Conservation (phyloP, 2,329 filamentous ascomycete species). For the Plectosphaerella cucumerina region DNA sequence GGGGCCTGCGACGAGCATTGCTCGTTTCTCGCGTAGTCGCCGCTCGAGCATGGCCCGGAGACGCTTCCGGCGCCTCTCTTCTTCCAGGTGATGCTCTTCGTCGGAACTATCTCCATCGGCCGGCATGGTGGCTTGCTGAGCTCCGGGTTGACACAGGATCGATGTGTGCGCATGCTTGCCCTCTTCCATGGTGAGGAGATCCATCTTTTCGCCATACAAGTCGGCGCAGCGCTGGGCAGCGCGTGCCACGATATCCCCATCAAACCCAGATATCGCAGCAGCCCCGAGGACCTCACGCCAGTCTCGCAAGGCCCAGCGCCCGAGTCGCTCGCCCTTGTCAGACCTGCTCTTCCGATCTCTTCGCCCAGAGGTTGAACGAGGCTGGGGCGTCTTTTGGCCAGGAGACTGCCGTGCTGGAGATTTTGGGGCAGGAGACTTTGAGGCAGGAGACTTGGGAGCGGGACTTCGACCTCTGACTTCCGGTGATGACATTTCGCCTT, state of each 20-base stretch:
- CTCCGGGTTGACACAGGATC: background rate
- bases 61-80: background rate
- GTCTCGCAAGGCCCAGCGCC: conserved; percentile 53
- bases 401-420: no score
- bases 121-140: conserved; percentile 8
- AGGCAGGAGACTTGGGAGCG: no score
- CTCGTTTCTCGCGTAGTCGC: background rate
- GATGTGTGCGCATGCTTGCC: background rate
- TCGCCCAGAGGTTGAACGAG: no score
- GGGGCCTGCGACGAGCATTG: background rate
- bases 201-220: conserved; percentile 71
- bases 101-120: background rate
- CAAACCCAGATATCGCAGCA: conserved; percentile 70
- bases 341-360: background rate
- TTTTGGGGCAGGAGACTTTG: no score
- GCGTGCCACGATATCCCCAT: conserved; percentile 59
- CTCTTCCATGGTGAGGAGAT: conserved; percentile 51
- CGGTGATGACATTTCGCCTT: no score
- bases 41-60: background rate
- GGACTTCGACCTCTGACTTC: no score
- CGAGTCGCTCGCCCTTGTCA: conserved; percentile 17
- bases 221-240: conserved; percentile 69
- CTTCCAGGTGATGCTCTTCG: background rate
- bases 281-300: conserved; percentile 84
- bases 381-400: no score